Evolutionary conservation across 192 early-diverging fungal genomes (phyloP).

Genomic region (Umbelopsis isabellina): DNA sequence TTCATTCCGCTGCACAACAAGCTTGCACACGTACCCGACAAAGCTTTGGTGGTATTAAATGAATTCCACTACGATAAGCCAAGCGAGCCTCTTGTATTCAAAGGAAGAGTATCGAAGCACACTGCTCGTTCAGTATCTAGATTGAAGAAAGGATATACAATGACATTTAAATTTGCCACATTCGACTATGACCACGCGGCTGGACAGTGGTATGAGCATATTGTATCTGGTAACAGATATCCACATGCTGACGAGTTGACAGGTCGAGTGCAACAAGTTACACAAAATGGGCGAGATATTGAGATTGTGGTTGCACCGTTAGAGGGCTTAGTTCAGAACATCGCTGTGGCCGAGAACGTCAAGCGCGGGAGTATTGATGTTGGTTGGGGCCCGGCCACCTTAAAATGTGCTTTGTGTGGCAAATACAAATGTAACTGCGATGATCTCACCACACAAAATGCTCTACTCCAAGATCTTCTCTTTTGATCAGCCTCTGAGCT

Average conservation of each 20-base stretch:
- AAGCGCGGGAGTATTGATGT: constrained; percentile 1
- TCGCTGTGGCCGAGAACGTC: neutral
- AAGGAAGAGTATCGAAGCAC: neutral
- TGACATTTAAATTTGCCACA: constrained; percentile 10
- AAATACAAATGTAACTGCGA: neutral
- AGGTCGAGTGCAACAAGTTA: neutral
- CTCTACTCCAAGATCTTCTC: constrained; percentile 1
- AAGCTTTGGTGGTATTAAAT: neutral
- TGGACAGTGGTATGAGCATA: constrained; percentile 4
- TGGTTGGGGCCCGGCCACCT: constrained; percentile 1
- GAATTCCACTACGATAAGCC: constrained; percentile 2
- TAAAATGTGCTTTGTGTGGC: neutral
- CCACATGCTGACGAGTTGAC: neutral
- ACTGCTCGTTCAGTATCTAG: neutral
- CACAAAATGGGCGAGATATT: neutral
- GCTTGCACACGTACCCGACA: neutral
- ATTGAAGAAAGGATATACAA: constrained; percentile 4
- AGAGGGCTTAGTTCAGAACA: constrained; percentile 4
- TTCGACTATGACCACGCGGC: constrained; percentile 10
- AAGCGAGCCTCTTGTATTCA: neutral
- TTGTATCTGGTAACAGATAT: neutral
- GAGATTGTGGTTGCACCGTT: neutral
- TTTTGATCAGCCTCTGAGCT: neutral
- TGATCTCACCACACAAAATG: too few relatives aligned
- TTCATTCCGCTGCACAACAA: neutral